Percentiles rank a stretch among this genome's conserved stretches.
Conservation (phyloP, 768 basidiomycete species). For the Trametes cinnabarina region DNA sequence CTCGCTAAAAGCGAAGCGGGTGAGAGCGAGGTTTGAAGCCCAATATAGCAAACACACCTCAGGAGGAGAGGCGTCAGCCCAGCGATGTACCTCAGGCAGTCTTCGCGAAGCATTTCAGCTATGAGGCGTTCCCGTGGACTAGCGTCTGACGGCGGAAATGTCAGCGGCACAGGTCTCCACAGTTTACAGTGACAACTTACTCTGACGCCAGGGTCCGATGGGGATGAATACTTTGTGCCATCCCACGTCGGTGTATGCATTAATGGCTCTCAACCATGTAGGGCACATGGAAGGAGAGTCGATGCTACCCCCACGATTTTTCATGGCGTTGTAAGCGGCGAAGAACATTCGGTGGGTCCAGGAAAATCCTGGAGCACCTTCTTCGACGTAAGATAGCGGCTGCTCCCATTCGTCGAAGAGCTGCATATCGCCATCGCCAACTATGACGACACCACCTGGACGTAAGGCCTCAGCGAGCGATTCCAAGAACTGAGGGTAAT, state of each 20-base stretch:
- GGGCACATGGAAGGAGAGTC: slow-evolving; percentile 30
- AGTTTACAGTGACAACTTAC: slow-evolving; percentile 17
- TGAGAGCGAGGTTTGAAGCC: background rate
- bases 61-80: slow-evolving; percentile 30
- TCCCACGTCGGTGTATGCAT: slow-evolving; percentile 28
- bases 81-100: slow-evolving; percentile 28
- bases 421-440: slow-evolving; percentile 35
- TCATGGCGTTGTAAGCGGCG: slow-evolving; percentile 34
- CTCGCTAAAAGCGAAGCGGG: slow-evolving; percentile 19
- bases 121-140: slow-evolving; percentile 26
- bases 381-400: slow-evolving; percentile 26
- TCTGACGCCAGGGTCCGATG: slow-evolving; percentile 32
- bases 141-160: slow-evolving; percentile 5
- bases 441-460: slow-evolving; percentile 31
- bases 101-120: slow-evolving; percentile 31
- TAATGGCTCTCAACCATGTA: slow-evolving; percentile 28
- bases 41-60: slow-evolving; percentile 16
- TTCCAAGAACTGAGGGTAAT: slow-evolving; percentile 28
- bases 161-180: background rate
- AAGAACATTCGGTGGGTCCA: slow-evolving; percentile 33
- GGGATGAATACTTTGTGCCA: slow-evolving; percentile 34
- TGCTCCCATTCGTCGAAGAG: slow-evolving; percentile 30
- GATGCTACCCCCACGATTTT: slow-evolving; percentile 28
- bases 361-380: slow-evolving; percentile 23
- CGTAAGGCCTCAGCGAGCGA: slow-evolving; percentile 29